Percentiles rank a stretch among this genome's conserved stretches.
phyloP scores from a whole-genome alignment of 345 rosid species.

The Erucastrum elatum region DNA sequence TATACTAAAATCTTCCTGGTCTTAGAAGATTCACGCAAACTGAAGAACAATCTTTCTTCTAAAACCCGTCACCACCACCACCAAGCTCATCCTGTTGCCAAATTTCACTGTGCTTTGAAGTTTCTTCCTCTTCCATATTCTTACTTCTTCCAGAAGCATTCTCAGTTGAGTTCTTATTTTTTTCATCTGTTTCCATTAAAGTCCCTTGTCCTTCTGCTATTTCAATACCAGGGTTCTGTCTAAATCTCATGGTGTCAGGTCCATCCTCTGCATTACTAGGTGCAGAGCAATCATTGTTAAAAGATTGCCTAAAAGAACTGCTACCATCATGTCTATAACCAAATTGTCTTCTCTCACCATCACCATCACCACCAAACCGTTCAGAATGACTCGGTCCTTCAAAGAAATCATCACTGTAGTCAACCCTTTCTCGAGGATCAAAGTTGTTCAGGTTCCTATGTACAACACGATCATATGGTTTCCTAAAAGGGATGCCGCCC shows the following conservation, averaged over 20 bases:
- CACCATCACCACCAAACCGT: conserved; percentile 60
- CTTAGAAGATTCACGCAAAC: conserved; percentile 26
- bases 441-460: conserved; percentile 57
- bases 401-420: conserved; percentile 51
- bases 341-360: conserved; percentile 64
- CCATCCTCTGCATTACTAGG: conserved; percentile 52
- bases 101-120: conserved; percentile 51
- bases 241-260: conserved; percentile 55
- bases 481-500: conserved; percentile 53
- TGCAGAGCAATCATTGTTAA: conserved; percentile 47
- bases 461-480: conserved; percentile 56
- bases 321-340: conserved; percentile 62
- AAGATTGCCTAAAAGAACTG: conserved; percentile 66
- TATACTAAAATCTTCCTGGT: conserved; percentile 18
- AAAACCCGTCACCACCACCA: conserved; percentile 47
- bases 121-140: conserved; percentile 61
- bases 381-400: conserved; percentile 58
- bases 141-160: conserved; percentile 57
- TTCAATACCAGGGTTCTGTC: conserved; percentile 47
- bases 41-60: conserved; percentile 61
- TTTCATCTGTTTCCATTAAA: conserved; percentile 62
- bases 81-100: conserved; percentile 58
- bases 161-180: conserved; percentile 54
- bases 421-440: conserved; percentile 67
- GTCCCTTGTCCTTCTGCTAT: conserved; percentile 52